Evolutionary conservation across 169 alveolate species (phyloP).

Genomic region (Plasmodium sp.): DNA sequence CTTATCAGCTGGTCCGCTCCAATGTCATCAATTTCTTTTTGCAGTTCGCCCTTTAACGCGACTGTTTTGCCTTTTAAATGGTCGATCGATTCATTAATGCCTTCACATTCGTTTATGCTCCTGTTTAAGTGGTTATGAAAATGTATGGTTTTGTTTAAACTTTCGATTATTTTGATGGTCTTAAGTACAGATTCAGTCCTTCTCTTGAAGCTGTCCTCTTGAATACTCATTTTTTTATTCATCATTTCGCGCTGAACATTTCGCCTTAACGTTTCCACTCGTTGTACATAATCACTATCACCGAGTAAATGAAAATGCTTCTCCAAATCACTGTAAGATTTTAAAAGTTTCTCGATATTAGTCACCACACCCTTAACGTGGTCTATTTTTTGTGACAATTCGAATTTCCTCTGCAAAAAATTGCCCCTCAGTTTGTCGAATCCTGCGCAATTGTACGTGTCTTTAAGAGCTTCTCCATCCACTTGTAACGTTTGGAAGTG

Average conservation of each 20-base stretch:
- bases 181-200: not conserved
- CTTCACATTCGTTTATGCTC: not conserved
- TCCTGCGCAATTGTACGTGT: not conserved
- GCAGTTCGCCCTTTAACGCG: not conserved
- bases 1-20: not conserved
- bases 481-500: not conserved
- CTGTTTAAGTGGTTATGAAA: slow-evolving; percentile 1
- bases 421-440: not conserved
- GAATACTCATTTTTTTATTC: not conserved
- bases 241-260: not conserved
- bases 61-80: not conserved
- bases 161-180: not conserved
- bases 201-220: not conserved
- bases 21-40: not conserved
- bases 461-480: not conserved
- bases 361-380: not conserved
- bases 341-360: not conserved
- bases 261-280: not conserved
- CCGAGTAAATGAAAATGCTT: not conserved
- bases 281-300: not conserved
- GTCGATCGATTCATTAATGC: not conserved
- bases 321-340: not conserved
- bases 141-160: slow-evolving; percentile 2
- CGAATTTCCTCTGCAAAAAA: not conserved
- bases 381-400: not conserved